A percentile compares a stretch with the other conserved stretches of the same genome.
Evolutionary conservation across 78 protist genomes (phyloP).

Genomic region (Emiliania huxleyi): DNA sequence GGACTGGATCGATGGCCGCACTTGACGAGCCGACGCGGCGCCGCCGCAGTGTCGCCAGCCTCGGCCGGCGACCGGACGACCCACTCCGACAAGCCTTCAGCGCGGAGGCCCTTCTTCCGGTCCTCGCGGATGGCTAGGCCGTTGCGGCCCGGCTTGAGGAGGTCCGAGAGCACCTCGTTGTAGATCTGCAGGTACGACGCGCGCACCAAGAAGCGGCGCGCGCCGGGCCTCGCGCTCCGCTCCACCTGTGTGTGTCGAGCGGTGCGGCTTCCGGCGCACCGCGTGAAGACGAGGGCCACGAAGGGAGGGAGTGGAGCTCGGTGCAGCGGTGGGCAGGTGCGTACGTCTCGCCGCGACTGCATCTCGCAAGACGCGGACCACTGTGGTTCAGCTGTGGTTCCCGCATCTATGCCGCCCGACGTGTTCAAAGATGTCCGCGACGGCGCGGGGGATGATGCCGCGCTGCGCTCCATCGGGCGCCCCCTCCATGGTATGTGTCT

Average conservation of each 20-base stretch:
- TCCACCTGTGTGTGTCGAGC: too few relatives aligned
- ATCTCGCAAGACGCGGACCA: too few relatives aligned
- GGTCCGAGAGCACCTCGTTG: slow-evolving; percentile 75
- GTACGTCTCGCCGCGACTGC: neutral
- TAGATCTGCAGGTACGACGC: slow-evolving; percentile 73
- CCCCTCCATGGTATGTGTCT: slow-evolving; percentile 75
- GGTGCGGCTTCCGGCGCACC: too few relatives aligned
- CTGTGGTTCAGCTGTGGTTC: too few relatives aligned
- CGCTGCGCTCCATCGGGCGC: neutral
- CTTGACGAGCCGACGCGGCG: too few relatives aligned
- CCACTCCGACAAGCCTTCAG: slow-evolving; percentile 76
- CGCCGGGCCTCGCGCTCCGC: too few relatives aligned
- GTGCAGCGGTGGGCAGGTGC: neutral
- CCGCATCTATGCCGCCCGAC: neutral
- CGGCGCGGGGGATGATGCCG: slow-evolving; percentile 83
- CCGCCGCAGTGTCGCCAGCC: too few relatives aligned
- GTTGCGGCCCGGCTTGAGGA: slow-evolving; percentile 61
- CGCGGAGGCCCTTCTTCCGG: slow-evolving; percentile 55
- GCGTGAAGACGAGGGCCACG: too few relatives aligned
- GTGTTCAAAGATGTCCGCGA: slow-evolving; percentile 65
- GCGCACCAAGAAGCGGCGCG: slow-evolving; percentile 41
- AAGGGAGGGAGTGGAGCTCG: too few relatives aligned
- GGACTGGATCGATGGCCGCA: too few relatives aligned
- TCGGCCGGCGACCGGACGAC: slow-evolving; percentile 64
- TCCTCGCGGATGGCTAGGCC: slow-evolving; percentile 63